Percentiles rank a stretch among this genome's conserved stretches.
These are phyloP conservation scores for Sporobolomyces phaffii DNA, from an alignment of 768 basidiomycete species.

Conservation along the genomic window DNA sequence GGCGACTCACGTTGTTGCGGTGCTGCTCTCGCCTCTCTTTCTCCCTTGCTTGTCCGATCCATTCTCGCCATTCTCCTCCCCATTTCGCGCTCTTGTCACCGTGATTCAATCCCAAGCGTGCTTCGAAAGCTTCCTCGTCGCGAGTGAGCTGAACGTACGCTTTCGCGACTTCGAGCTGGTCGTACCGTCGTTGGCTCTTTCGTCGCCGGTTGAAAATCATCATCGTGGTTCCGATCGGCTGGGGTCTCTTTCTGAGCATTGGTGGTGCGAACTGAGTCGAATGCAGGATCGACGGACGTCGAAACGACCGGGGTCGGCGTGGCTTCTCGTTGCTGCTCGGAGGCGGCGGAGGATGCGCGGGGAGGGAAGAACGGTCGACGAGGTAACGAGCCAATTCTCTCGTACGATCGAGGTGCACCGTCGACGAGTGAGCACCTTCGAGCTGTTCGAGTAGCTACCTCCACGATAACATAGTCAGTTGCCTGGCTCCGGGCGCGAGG, in stretches of 20 bases:
- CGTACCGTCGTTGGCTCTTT: constrained; percentile 52
- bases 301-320: no score
- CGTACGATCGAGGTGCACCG: neutral
- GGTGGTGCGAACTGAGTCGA: constrained; percentile 62
- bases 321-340: no score
- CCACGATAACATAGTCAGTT: neutral
- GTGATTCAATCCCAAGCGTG: no score
- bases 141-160: neutral
- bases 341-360: neutral
- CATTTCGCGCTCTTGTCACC: neutral
- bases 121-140: neutral
- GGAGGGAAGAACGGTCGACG: neutral
- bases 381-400: constrained; percentile 10
- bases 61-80: constrained; percentile 5
- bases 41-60: neutral
- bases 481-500: neutral
- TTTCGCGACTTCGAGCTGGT: constrained; percentile 2
- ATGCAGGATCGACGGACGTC: constrained; percentile 51
- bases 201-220: constrained; percentile 59
- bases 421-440: neutral
- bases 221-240: constrained; percentile 63
- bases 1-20: constrained; percentile 14
- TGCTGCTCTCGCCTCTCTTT: neutral
- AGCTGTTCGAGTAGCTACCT: constrained; percentile 11
- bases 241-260: constrained; percentile 71